Base-by-base conservation (phyloP, 2,329 filamentous ascomycete genomes). In the Diatrype stigma region DNA sequence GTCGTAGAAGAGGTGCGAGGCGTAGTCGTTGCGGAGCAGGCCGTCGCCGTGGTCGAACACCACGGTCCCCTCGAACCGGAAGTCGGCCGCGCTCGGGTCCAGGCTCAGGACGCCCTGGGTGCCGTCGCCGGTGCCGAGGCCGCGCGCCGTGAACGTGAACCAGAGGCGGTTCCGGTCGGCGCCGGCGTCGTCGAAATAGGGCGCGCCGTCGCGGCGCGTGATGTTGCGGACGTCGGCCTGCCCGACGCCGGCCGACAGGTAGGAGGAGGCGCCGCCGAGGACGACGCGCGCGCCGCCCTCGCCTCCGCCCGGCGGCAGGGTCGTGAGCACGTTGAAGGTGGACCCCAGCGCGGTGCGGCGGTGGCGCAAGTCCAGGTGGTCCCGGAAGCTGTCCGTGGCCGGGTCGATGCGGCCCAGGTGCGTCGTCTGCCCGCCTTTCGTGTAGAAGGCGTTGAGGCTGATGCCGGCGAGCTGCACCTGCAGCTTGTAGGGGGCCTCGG, bases 31-130 rank as follows among this genome's bases (percentile, higher is more conserved):
- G 30, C 46, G 46, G 11, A 47, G 46, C 19, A 38, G 34, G 19
- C 46, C 46, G 23, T 47, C 46, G n/a, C 46, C 46, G 30, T 47
- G 46, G 30, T 47, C 46, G 34, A 47, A 47, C 11, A 47, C 46
- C 14, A 47, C 38, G 10, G 46, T 47, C 7, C 46, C 46, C 30
- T 47, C 46, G 37, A 47, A 47, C 16, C 37, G 32, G 34, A 38
- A 47, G 16, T 47, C 46, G 22, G 46, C 10, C 7, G 46, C n/a
- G 30, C 46, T 38, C 3, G 46, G 46, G 46, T 47, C 23, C 19
- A 34, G 37, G 34, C 46, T 47, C 46, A 47, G 38, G 46, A 47
- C 37, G 17, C 46, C 46, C 37, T 47, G 46, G 4, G 46, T 28
- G 30, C 46, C 38, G 32, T 47, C 46, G 6, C 46, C 46, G 16